Conservation (phyloP, 805 yeast species). For the Candida ortonii region DNA sequence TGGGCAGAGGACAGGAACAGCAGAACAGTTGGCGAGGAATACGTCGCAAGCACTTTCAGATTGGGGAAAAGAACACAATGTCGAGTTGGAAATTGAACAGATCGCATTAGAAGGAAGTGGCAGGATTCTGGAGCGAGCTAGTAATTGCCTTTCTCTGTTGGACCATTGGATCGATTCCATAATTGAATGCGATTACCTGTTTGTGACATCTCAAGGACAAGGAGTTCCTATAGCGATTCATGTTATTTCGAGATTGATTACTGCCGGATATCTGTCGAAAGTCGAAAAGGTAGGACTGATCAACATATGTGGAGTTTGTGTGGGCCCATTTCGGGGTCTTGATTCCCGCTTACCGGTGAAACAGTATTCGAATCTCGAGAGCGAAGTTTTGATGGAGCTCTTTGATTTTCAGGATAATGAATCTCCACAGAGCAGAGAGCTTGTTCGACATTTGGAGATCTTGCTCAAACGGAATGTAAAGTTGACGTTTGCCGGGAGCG, state of each 20-base stretch:
- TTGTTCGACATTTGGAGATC: slow-evolving; percentile 61
- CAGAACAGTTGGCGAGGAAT: slow-evolving; percentile 73
- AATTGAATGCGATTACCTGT: slow-evolving; percentile 66
- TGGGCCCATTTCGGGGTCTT: slow-evolving; percentile 87
- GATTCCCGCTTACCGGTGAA: slow-evolving; percentile 80
- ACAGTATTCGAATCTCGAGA: slow-evolving; percentile 83
- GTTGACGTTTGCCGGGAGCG: slow-evolving; percentile 76
- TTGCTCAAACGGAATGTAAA: slow-evolving; percentile 75
- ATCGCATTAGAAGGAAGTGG: slow-evolving; percentile 94
- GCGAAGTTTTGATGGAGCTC: slow-evolving; percentile 77
- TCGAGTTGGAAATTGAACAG: slow-evolving; percentile 59
- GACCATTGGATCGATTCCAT: slow-evolving; percentile 63
- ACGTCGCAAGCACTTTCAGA: slow-evolving; percentile 69
- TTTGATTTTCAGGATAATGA: slow-evolving; percentile 82
- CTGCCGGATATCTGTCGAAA: slow-evolving; percentile 58
- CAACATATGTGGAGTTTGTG: slow-evolving; percentile 88
- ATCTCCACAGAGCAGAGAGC: slow-evolving; percentile 65
- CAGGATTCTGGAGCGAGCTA: slow-evolving; percentile 76
- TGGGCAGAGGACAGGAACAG: slow-evolving; percentile 93
- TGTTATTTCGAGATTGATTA: slow-evolving; percentile 41
- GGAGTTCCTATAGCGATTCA: slow-evolving; percentile 89
- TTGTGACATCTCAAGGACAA: slow-evolving; percentile 88
- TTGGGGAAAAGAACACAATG: slow-evolving; percentile 49
- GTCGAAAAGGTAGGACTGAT: slow-evolving; percentile 64
- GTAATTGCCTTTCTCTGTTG: slow-evolving; percentile 64